Evolutionary conservation across 169 alveolate species (phyloP).

Genomic region (Eimeria necatrix): DNA sequence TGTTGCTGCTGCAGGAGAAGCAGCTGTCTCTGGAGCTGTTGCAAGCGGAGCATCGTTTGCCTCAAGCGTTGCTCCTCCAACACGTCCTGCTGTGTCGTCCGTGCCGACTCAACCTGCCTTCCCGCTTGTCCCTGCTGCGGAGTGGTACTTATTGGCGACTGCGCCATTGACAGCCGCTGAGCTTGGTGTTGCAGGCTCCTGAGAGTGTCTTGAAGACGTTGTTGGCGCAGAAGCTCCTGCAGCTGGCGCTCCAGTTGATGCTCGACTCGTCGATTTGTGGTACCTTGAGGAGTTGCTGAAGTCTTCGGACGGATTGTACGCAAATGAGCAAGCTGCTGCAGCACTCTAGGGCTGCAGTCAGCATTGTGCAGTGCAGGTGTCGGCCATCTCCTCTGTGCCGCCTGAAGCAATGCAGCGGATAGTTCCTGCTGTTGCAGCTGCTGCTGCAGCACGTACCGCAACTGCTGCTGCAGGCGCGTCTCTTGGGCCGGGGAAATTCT

Average conservation of each 20-base stretch:
- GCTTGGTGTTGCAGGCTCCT: conserved; percentile 14
- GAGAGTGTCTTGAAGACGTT: conserved; percentile 56
- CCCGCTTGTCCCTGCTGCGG: conserved; percentile 15
- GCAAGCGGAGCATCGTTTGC: conserved; percentile 38
- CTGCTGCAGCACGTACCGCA: conserved; percentile 32
- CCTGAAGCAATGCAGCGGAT: conserved; percentile 39
- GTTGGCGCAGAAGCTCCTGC: conserved; percentile 61
- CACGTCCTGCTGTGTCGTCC: conserved; percentile 1
- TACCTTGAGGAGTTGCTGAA: neutral
- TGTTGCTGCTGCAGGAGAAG: conserved; percentile 47
- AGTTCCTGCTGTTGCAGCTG: conserved; percentile 42
- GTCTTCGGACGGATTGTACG: conserved; percentile 46
- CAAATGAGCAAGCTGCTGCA: conserved; percentile 32
- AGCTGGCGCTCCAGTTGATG: conserved; percentile 69
- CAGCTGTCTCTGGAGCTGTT: conserved; percentile 61
- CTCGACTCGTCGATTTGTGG: conserved; percentile 27
- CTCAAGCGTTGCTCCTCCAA: conserved; percentile 66
- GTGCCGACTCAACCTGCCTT: neutral
- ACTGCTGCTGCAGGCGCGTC: conserved; percentile 43
- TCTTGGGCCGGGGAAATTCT: neutral
- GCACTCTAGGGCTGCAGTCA: neutral
- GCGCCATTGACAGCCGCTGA: neutral
- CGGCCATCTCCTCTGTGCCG: conserved; percentile 32
- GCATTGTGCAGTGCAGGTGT: neutral
- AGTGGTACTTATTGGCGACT: neutral